phyloP scores from a whole-genome alignment of 768 basidiomycete species.

The Leccinum arenicola region DNA sequence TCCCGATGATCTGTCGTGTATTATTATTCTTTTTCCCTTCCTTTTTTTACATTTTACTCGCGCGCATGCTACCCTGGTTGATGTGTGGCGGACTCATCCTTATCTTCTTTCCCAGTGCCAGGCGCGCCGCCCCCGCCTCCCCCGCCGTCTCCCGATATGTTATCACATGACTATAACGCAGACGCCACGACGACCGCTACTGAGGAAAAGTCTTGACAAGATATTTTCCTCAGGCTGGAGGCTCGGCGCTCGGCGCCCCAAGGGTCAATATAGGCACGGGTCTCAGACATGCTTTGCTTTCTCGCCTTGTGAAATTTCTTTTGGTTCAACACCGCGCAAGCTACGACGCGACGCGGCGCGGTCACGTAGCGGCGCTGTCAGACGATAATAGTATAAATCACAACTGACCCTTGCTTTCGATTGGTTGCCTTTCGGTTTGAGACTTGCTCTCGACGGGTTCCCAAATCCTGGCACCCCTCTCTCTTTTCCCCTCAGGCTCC shows the following conservation, averaged over 20 bases:
- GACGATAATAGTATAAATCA: not conserved
- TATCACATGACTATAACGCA: conserved; percentile 2
- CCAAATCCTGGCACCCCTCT: not conserved
- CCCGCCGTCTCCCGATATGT: not conserved
- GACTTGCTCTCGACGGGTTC: not conserved
- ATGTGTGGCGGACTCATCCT: not conserved
- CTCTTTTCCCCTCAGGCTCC: not conserved
- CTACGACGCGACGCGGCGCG: conserved; percentile 6
- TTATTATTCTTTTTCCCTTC: not conserved
- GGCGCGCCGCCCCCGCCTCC: not conserved
- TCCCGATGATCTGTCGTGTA: not conserved
- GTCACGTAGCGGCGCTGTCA: not conserved
- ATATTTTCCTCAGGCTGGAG: not conserved
- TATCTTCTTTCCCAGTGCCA: conserved; percentile 14
- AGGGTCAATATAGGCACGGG: conserved; percentile 3
- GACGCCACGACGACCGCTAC: conserved; percentile 17
- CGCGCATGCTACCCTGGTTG: conserved; percentile 14
- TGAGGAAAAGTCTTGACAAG: not conserved
- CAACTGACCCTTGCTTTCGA: not conserved
- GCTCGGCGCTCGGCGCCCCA: not conserved
- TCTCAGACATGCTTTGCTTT: conserved; percentile 1
- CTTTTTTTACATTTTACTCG: conserved; percentile 11
- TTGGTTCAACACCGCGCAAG: not conserved
- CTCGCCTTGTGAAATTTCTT: not conserved
- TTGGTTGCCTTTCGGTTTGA: not conserved